Base-by-base conservation (phyloP, 768 basidiomycete species). In the Phaeotremella skinneri region DNA sequence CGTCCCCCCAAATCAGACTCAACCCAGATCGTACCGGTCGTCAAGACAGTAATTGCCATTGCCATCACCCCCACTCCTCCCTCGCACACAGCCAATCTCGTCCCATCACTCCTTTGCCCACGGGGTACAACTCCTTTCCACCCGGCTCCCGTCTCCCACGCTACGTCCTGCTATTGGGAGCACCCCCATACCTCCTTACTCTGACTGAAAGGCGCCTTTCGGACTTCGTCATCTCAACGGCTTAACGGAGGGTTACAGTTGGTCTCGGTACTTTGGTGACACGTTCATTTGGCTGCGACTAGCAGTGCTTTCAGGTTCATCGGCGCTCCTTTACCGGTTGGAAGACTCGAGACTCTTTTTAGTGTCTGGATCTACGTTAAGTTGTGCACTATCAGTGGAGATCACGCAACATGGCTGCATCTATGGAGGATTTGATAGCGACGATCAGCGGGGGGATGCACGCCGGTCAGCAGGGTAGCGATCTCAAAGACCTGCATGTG, bases 381-480 rank as follows among this genome's bases (percentile, higher is more conserved):
- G n/a, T n/a, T n/a, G n/a, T n/a, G n/a, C n/a, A n/a, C n/a, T n/a
- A n/a, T n/a, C 13, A n/a, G n/a, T n/a, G n/a, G 32, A 50, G 5
- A 2, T 49, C 29, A 16, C 16, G 3, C 56, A 62, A 11, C n/a
- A 72, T 72, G 70, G n/a, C n/a, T n/a, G 71, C 71, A 43, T 73
- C 71, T 3, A 68, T 73, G 64, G 71, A 73, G 20, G 71, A 73
- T 63, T 58, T 73, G 17, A 53, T 73, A 27, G 66, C 71, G 20
- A 70, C 71, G 11, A 58, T 72, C 37, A 58, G 49, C 27, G 49
- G 55, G 2, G 68, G 66, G 16, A 27, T 68, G 20, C 61, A 68
- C 21, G 66, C 59, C 34, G 71, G 68, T 20, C 62, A 64, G 32
- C 59, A 68, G 29, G 69, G 64, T 3, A 52, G 65, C 30, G 66